phyloP scores from a whole-genome alignment of 441 rosid genomes.

The Flueggea neowawraea region DNA sequence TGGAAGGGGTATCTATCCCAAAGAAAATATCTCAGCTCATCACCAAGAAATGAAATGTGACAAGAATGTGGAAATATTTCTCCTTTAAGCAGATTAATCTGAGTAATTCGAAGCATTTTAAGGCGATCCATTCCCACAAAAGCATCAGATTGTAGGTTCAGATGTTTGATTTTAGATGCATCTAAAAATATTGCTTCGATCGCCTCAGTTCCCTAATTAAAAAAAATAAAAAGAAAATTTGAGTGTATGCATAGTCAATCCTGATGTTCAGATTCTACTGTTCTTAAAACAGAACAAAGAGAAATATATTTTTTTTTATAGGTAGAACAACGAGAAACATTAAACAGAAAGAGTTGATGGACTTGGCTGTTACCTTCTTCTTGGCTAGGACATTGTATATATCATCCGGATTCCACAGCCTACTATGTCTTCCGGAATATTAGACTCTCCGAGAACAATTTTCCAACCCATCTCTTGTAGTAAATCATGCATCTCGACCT shows the following conservation, averaged over 20 bases:
- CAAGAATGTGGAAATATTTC: background rate
- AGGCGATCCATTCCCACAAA: constrained; percentile 1
- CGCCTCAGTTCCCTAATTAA: constrained; percentile 9
- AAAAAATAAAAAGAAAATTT: background rate
- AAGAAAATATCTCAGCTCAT: constrained; percentile 3
- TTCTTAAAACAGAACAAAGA: no score
- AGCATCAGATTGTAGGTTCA: constrained; percentile 1
- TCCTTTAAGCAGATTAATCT: no score
- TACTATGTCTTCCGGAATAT: constrained; percentile 15
- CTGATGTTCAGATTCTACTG: no score
- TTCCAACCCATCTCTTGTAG: constrained; percentile 44
- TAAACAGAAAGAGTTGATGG: background rate
- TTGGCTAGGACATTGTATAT: background rate
- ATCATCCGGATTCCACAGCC: constrained; percentile 28
- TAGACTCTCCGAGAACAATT: constrained; percentile 25
- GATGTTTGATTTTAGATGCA: background rate
- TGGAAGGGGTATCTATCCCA: constrained; percentile 12
- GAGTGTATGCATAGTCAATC: no score
- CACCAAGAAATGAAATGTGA: constrained; percentile 4
- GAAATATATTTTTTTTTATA: background rate
- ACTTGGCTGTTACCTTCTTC: constrained; percentile 6
- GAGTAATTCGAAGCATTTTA: background rate
- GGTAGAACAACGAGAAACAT: no score
- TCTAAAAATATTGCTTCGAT: constrained; percentile 12
- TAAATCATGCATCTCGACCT: constrained; percentile 15